These are phyloP conservation scores for Carex kokanica DNA, from an alignment of 176 grass and related monocot genomes.

Conservation along the genomic window DNA sequence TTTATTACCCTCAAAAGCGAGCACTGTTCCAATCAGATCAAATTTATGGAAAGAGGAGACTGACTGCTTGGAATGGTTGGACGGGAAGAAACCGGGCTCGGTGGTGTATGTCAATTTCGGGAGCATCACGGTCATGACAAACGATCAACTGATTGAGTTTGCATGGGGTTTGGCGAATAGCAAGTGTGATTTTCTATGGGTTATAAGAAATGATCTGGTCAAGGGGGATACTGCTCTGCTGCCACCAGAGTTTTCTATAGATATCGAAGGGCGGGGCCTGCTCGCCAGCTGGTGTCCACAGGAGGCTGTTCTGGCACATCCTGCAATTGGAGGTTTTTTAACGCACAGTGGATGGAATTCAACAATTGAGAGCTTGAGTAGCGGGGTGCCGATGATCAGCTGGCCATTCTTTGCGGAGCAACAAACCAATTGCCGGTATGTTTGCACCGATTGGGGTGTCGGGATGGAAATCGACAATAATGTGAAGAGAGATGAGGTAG, in stretches of 20 bases:
- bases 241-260: constrained; percentile 28
- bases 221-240: constrained; percentile 44
- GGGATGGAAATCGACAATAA: constrained; percentile 44
- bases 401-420: constrained; percentile 77
- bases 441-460: constrained; percentile 43
- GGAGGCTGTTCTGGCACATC: constrained; percentile 40
- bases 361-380: constrained; percentile 49
- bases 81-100: constrained; percentile 30
- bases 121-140: constrained; percentile 55
- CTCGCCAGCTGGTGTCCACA: constrained; percentile 61
- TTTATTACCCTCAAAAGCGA: constrained; percentile 11
- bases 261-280: constrained; percentile 32
- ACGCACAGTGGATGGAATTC: constrained; percentile 87
- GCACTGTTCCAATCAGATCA: constrained; percentile 19
- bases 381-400: constrained; percentile 55
- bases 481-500: constrained; percentile 50
- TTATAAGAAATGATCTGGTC: constrained; percentile 54
- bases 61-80: constrained; percentile 51
- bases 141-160: constrained; percentile 44
- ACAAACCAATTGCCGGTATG: constrained; percentile 48
- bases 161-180: constrained; percentile 65
- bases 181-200: constrained; percentile 48
- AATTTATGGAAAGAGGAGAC: constrained; percentile 75
- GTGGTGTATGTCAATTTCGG: constrained; percentile 89
- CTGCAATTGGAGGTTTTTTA: constrained; percentile 48